These are phyloP conservation scores for Blastocystis sp. DNA, from an alignment of 352 stramenopile species.

Conservation along the genomic window DNA sequence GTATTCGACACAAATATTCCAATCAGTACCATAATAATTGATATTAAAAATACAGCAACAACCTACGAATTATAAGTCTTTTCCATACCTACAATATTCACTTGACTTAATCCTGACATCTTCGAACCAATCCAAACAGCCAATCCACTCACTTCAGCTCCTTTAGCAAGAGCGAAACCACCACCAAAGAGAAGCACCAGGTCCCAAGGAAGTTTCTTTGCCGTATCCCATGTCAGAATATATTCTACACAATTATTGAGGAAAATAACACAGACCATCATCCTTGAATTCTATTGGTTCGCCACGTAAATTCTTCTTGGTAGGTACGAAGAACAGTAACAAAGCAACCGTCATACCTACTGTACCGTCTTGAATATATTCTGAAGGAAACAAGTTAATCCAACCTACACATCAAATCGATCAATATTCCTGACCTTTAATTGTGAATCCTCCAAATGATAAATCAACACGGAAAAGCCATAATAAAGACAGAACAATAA, in stretches of 20 bases:
- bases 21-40: conserved; percentile 44
- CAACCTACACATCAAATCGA: conserved; percentile 8
- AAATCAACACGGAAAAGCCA: conserved; percentile 59
- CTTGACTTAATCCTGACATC: neutral
- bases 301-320: conserved; percentile 17
- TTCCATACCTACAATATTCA: conserved; percentile 27
- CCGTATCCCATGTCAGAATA: conserved; percentile 55
- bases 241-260: neutral
- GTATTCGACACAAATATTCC: conserved; percentile 51
- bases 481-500: conserved; percentile 16
- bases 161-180: conserved; percentile 45
- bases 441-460: conserved; percentile 45
- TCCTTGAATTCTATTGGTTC: conserved; percentile 12
- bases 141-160: conserved; percentile 15
- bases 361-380: conserved; percentile 13
- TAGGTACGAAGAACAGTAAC: conserved; percentile 45
- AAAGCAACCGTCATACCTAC: conserved; percentile 54
- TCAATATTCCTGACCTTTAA: neutral
- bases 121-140: conserved; percentile 24
- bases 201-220: conserved; percentile 58
- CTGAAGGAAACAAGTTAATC: conserved; percentile 19
- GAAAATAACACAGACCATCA: neutral
- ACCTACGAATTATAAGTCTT: neutral
- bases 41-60: conserved; percentile 4
- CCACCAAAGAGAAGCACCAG: conserved; percentile 56